phyloP scores from a whole-genome alignment of 371 early-diverging fungal genomes.

The Choanephora cucurbitarum region DNA sequence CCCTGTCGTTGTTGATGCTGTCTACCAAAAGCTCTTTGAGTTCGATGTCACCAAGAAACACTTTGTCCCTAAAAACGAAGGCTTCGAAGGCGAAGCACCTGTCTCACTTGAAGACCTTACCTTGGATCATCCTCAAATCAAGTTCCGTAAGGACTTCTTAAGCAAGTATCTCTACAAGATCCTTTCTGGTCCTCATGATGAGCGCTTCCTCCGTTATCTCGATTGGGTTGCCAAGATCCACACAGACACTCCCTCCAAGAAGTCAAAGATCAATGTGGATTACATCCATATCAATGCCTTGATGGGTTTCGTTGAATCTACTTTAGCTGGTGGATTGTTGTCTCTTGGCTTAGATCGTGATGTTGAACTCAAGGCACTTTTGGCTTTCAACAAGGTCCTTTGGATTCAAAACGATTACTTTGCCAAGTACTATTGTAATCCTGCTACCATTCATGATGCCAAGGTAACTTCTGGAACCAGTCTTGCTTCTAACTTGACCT shows the following conservation, averaged over 20 bases:
- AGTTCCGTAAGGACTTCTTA: conserved; percentile 81
- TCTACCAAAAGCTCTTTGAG: conserved; percentile 62
- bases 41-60: conserved; percentile 68
- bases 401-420: conserved; percentile 92
- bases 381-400: conserved; percentile 81
- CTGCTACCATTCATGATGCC: conserved; percentile 16
- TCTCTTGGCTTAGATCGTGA: conserved; percentile 63
- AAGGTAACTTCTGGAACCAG: background rate
- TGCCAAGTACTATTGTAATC: conserved; percentile 72
- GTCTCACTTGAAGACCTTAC: conserved; percentile 50
- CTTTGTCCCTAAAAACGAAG: conserved; percentile 71
- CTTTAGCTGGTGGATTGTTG: conserved; percentile 64
- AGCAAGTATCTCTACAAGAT: conserved; percentile 73
- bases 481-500: conserved; percentile 6
- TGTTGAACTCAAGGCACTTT: conserved; percentile 56
- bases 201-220: conserved; percentile 71
- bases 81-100: conserved; percentile 56
- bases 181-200: conserved; percentile 75
- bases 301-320: conserved; percentile 71
- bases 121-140: conserved; percentile 71
- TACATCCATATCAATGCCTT: conserved; percentile 82
- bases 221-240: conserved; percentile 77
- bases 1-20: conserved; percentile 79
- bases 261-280: conserved; percentile 79
- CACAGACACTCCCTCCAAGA: conserved; percentile 70